These are phyloP conservation scores for Sanghuangporus baumii DNA, from an alignment of 1,284 basidiomycete species.

Conservation along the genomic window DNA sequence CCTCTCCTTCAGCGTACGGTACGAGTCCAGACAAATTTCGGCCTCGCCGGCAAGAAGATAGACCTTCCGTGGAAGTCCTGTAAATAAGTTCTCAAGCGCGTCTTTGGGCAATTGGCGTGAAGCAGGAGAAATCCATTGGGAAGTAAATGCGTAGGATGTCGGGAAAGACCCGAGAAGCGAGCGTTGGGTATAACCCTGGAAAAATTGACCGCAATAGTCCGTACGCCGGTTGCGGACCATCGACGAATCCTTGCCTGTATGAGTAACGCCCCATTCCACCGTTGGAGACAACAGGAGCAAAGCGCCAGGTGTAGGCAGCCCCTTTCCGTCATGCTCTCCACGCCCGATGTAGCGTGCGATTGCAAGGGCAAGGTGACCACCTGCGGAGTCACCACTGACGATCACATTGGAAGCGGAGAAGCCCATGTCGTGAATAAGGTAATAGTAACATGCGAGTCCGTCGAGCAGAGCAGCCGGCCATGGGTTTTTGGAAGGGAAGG, in stretches of 20 bases:
- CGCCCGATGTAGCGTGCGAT: constrained; percentile 25
- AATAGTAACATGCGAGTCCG: constrained; percentile 34
- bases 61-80: constrained; percentile 23
- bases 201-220: constrained; percentile 17
- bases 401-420: constrained; percentile 37
- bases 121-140: constrained; percentile 20
- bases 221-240: constrained; percentile 17
- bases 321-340: constrained; percentile 7
- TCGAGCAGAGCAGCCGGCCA: constrained; percentile 35
- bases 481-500: constrained; percentile 11
- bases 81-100: not conserved
- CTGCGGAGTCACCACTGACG: constrained; percentile 48
- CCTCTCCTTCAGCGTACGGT: constrained; percentile 23
- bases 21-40: constrained; percentile 31
- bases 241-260: constrained; percentile 18
- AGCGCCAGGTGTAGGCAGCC: constrained; percentile 29
- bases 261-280: constrained; percentile 30
- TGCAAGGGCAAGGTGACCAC: constrained; percentile 41
- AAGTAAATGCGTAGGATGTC: constrained; percentile 4
- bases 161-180: constrained; percentile 21
- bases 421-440: constrained; percentile 30
- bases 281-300: constrained; percentile 37
- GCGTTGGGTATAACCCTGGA: constrained; percentile 19
- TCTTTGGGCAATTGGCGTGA: constrained; percentile 13
- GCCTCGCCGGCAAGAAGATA: constrained; percentile 29